A percentile compares a stretch with the other conserved stretches of the same genome.
Conservation (phyloP, 2,329 filamentous ascomycete genomes). For the Diaporthe australafricana region DNA sequence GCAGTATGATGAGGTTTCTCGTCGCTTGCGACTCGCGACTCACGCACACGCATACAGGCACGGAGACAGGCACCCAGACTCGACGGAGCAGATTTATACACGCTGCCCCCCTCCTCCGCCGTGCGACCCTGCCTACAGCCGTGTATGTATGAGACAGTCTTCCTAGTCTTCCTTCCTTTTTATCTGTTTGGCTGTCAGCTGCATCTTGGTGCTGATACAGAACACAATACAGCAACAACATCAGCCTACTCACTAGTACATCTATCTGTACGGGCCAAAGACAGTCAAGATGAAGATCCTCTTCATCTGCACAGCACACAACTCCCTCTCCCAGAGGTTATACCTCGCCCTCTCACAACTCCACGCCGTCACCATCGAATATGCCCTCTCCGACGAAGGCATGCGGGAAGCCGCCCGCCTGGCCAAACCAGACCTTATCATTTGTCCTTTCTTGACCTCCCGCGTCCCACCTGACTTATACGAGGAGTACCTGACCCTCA, state of each 20-base stretch:
- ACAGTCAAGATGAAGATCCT: constrained; percentile 44
- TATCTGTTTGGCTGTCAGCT: background rate
- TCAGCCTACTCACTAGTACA: background rate
- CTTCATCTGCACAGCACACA: constrained; percentile 58
- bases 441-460: constrained; percentile 55
- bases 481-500: constrained; percentile 51
- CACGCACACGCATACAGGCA: background rate
- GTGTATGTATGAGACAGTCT: constrained; percentile 5
- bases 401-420: constrained; percentile 54
- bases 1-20: background rate
- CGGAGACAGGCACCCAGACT: constrained; percentile 2
- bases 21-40: constrained; percentile 26
- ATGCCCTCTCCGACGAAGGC: constrained; percentile 46
- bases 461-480: constrained; percentile 52
- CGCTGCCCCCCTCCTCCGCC: constrained; percentile 11
- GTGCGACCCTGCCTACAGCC: constrained; percentile 20
- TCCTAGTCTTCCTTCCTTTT: background rate
- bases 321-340: constrained; percentile 55
- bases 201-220: background rate
- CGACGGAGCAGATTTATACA: constrained; percentile 23
- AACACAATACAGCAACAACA: background rate
- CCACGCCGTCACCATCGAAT: constrained; percentile 54
- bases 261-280: background rate
- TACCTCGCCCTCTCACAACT: constrained; percentile 49
- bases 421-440: constrained; percentile 52